These are phyloP conservation scores for Podospora anserina DNA, from an alignment of 495 filamentous ascomycete genomes.

Conservation along the genomic window DNA sequence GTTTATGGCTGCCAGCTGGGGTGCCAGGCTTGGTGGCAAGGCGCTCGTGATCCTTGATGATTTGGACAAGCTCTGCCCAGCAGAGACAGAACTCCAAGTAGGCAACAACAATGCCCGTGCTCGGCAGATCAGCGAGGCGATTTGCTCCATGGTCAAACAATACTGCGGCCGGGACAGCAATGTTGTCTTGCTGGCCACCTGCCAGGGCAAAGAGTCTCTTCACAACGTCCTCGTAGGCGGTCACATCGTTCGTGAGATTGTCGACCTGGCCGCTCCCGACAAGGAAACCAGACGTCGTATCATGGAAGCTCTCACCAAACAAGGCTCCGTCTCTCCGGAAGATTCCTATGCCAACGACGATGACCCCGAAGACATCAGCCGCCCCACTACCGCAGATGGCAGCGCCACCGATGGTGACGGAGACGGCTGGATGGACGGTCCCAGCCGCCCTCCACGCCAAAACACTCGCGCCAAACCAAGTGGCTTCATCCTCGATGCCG, in stretches of 20 bases:
- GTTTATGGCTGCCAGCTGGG: slow-evolving; percentile 89
- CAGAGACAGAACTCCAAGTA: slow-evolving; percentile 88
- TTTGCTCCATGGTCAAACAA: slow-evolving; percentile 78
- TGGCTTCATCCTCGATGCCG: slow-evolving; percentile 63
- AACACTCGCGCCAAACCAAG: slow-evolving; percentile 39
- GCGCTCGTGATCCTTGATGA: slow-evolving; percentile 87
- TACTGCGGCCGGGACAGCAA: slow-evolving; percentile 70
- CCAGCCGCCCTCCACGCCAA: slow-evolving; percentile 26
- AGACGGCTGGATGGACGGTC: slow-evolving; percentile 70
- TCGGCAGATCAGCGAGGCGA: slow-evolving; percentile 83
- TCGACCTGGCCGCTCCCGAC: slow-evolving; percentile 82
- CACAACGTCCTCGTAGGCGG: slow-evolving; percentile 77
- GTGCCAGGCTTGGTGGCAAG: slow-evolving; percentile 75
- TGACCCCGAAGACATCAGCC: slow-evolving; percentile 43
- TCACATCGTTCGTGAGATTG: slow-evolving; percentile 76
- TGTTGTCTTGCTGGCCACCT: slow-evolving; percentile 85
- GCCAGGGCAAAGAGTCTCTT: slow-evolving; percentile 83
- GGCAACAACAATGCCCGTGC: slow-evolving; percentile 89
- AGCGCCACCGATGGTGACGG: slow-evolving; percentile 49
- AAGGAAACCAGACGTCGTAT: slow-evolving; percentile 85
- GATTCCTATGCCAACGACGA: slow-evolving; percentile 28
- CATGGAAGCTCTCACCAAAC: slow-evolving; percentile 64
- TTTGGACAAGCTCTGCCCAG: slow-evolving; percentile 84
- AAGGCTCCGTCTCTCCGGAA: slow-evolving; percentile 43
- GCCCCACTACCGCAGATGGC: slow-evolving; percentile 52